Percentiles rank a stretch among this genome's conserved stretches.
Conservation (phyloP, 164 flowering plant species). For the Litsea cubeba region DNA sequence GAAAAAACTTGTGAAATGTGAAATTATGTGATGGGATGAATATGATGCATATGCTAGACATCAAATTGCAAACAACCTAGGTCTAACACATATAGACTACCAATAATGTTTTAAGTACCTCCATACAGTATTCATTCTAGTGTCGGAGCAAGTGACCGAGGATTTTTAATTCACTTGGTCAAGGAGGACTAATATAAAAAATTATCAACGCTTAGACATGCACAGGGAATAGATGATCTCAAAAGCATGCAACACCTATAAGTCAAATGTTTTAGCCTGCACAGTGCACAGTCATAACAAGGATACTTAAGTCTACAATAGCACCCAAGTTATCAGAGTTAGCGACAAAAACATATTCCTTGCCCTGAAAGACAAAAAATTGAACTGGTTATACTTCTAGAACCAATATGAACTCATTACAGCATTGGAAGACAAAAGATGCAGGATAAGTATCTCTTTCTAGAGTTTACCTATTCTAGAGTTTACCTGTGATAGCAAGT, state of each 20-base stretch:
- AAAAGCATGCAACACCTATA: not conserved
- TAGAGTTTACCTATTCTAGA: conserved; percentile 36
- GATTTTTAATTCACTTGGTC: conserved; percentile 62
- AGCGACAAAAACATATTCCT: conserved; percentile 92
- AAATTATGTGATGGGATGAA: no score
- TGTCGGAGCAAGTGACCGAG: conserved; percentile 70
- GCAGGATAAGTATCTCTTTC: not conserved
- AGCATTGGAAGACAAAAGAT: not conserved
- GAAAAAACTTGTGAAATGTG: no score
- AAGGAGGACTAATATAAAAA: conserved; percentile 29
- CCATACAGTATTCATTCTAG: conserved; percentile 98
- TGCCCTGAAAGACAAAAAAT: conserved; percentile 52
- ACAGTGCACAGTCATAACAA: conserved; percentile 11
- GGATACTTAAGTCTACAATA: conserved; percentile 97
- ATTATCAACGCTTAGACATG: not conserved
- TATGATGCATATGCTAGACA: no score
- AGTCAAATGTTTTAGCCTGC: not conserved
- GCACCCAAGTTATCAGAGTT: conserved; percentile 99
- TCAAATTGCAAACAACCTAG: no score
- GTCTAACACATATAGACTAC: not conserved
- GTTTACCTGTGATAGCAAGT: conserved; percentile 66
- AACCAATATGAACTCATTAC: not conserved
- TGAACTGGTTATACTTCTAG: not conserved
- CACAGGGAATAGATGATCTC: no score
- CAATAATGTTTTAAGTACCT: conserved; percentile 37